Base-by-base conservation (phyloP, 495 filamentous ascomycete genomes). In the Penicillium macrosclerotiorum region DNA sequence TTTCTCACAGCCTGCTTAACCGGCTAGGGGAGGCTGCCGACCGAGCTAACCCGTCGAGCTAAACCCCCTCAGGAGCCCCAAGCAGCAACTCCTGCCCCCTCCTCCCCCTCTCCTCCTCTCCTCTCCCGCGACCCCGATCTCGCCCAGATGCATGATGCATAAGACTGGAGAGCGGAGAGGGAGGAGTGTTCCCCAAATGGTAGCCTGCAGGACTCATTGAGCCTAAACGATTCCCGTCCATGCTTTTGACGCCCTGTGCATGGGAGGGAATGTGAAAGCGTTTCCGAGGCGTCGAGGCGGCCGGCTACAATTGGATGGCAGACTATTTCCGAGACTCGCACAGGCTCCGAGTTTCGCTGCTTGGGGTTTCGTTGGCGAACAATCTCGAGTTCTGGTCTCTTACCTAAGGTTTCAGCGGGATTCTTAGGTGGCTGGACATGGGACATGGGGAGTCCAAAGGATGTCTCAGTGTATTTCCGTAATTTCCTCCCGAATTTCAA, bases 271-370 rank as follows among this genome's bases (percentile, higher is more conserved):
- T 31, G 17, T 23, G 16, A 26, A 33, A 29, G n/a, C 40, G 33
- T n/a, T 17, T 43, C 40, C 36, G 36, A 44, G n/a, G n/a, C n/a
- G n/a, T n/a, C 27, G 38, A 20, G 44, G 13, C 25, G 18, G n/a
- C n/a, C n/a, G n/a, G n/a, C 43, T 38, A 25, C 45, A 31, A 54
- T 54, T 54, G 46, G 51, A 37, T 36, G 23, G 24, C 33, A 25
- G 35, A 17, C 37, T 45, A 45, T 26, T 49, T 41, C 41, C 37
- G 31, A 22, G 41, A 22, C 44, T 48, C 18, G 39, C 38, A 44
- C 31, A 35, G 34, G 47, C 32, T 36, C 37, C 32, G 27, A 32
- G 4, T 24, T 32, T 43, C 40, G 29, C 18, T 33, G 37, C 9
- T 41, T 26, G 23, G 14, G 5, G 22, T 36, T 34, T 35, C 19